These are phyloP conservation scores for Eleusine indica DNA, from an alignment of 176 grass and related monocot species.

Conservation along the genomic window DNA sequence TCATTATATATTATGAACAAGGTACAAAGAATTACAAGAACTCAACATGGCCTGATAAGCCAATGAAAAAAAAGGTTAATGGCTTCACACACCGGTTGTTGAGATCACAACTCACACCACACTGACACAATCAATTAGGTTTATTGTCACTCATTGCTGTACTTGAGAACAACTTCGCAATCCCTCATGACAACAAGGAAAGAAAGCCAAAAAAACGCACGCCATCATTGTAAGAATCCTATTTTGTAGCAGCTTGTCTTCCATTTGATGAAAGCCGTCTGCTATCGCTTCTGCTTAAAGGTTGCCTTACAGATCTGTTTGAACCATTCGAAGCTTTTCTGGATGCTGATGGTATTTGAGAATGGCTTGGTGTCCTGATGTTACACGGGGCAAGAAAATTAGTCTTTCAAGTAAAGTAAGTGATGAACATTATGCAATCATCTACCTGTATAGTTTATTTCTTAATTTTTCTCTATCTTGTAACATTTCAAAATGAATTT, in stretches of 20 bases:
- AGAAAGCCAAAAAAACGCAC: conserved; percentile 58
- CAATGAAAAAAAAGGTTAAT: conserved; percentile 60
- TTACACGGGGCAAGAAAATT: conserved; percentile 15
- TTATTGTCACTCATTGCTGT: conserved; percentile 88
- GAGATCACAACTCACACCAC: conserved; percentile 69
- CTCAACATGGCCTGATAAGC: conserved; percentile 59
- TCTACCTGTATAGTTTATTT: background rate
- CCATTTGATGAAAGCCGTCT: conserved; percentile 80
- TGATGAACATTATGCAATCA: conserved; percentile 12
- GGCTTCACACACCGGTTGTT: conserved; percentile 62
- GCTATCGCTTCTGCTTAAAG: conserved; percentile 53
- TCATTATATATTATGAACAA: conserved; percentile 81
- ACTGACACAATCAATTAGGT: conserved; percentile 73
- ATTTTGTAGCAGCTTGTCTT: conserved; percentile 66
- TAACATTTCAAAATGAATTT: background rate
- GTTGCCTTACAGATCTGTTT: conserved; percentile 64
- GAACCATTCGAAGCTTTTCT: conserved; percentile 73
- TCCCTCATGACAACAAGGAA: conserved; percentile 58
- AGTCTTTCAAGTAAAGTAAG: conserved; percentile 29
- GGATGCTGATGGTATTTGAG: conserved; percentile 74
- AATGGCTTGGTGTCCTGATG: conserved; percentile 73
- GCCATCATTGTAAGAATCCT: conserved; percentile 48
- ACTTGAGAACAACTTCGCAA: conserved; percentile 55
- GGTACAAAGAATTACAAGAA: conserved; percentile 61
- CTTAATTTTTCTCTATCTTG: conserved; percentile 6